Evolutionary conservation across 1,284 basidiomycete genomes (phyloP).

Genomic region (Exsudoporus floridanus): DNA sequence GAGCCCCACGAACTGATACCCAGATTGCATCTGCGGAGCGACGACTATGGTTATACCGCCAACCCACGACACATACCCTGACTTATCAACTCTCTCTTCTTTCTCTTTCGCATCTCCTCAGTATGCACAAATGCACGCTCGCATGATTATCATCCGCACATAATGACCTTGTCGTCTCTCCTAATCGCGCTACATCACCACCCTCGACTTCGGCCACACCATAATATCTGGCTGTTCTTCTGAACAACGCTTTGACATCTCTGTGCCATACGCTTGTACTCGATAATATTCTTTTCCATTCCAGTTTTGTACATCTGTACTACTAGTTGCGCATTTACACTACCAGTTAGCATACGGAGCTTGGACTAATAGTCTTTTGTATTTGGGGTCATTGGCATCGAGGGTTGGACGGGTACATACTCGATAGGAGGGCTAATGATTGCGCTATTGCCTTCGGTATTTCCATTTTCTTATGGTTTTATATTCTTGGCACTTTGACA

Average conservation of each 20-base stretch:
- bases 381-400: conserved; percentile 30
- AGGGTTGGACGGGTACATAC: conserved; percentile 29
- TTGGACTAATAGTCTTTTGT: conserved; percentile 34
- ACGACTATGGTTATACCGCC: conserved; percentile 35
- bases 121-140: conserved; percentile 24
- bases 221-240: conserved; percentile 16
- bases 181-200: conserved; percentile 34
- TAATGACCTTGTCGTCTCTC: conserved; percentile 31
- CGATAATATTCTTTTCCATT: conserved; percentile 31
- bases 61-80: conserved; percentile 38
- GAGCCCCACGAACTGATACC: conserved; percentile 28
- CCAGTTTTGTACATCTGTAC: conserved; percentile 36
- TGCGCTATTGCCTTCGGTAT: conserved; percentile 27
- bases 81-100: conserved; percentile 29
- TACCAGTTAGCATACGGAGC: conserved; percentile 35
- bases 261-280: conserved; percentile 39
- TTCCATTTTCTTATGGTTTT: conserved; percentile 29
- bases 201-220: conserved; percentile 14
- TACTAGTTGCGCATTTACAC: conserved; percentile 36
- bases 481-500: conserved; percentile 34
- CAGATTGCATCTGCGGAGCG: conserved; percentile 27
- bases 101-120: conserved; percentile 21
- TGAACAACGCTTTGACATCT: conserved; percentile 18
- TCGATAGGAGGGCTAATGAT: conserved; percentile 34
- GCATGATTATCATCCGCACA: conserved; percentile 29